Percentiles rank a stretch among this genome's conserved stretches.
phyloP scores from a whole-genome alignment of 2,329 filamentous ascomycete genomes.

The Pestalotiopsis sp. region DNA sequence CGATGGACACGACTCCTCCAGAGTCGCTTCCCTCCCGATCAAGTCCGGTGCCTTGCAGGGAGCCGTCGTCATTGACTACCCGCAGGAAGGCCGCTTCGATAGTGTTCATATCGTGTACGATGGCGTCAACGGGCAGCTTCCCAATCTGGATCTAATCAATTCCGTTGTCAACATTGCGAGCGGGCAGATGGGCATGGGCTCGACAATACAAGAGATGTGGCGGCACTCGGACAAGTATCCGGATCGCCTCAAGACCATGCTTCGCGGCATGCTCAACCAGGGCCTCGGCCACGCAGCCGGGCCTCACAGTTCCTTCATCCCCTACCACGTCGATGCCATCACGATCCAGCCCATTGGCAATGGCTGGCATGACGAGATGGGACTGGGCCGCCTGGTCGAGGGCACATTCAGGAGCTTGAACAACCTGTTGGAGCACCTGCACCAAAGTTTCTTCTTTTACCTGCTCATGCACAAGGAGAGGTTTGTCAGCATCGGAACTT shows the following conservation, averaged over 20 bases:
- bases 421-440: constrained; percentile 93
- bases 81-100: constrained; percentile 81
- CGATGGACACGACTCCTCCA: constrained; percentile 74
- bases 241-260: constrained; percentile 83
- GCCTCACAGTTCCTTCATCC: constrained; percentile 93
- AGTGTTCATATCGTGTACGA: constrained; percentile 92
- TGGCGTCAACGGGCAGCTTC: constrained; percentile 91
- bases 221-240: constrained; percentile 75
- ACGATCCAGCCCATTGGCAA: constrained; percentile 88
- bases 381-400: constrained; percentile 85
- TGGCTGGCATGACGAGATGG: constrained; percentile 98
- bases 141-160: constrained; percentile 95
- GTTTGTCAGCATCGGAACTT: constrained; percentile 98
- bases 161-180: constrained; percentile 85
- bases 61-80: constrained; percentile 91
- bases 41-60: constrained; percentile 94
- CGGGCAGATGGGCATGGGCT: constrained; percentile 88
- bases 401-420: constrained; percentile 92
- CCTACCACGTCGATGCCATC: constrained; percentile 95
- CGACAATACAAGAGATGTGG: constrained; percentile 85
- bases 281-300: constrained; percentile 87
- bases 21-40: constrained; percentile 76
- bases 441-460: constrained; percentile 99
- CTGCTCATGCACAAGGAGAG: constrained; percentile 87
- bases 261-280: constrained; percentile 91